Evolutionary conservation across 495 filamentous ascomycete genomes (phyloP), one percentile per base, ranked within the genome.

Genomic region (Daldinia decipiens): DNA sequence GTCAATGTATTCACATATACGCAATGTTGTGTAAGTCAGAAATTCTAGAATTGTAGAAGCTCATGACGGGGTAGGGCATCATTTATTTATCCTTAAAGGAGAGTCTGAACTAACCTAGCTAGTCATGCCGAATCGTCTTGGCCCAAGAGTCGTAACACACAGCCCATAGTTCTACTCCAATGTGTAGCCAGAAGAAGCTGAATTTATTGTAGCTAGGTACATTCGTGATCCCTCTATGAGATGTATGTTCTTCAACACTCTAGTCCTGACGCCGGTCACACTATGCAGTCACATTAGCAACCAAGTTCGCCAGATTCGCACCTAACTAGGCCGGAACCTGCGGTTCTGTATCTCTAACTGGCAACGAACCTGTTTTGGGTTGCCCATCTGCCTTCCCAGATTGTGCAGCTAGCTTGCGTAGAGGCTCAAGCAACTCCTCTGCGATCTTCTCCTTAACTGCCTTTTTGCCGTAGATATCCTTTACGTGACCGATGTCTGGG

Each of bases 381-480:
- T 15, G 54, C 7, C 62, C 26, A 5, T 60, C 29, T 43, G 24
- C 19, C 9, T 40, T 62, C 6, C 51, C 45, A 47, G 76, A 63
- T 24, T 59, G 26, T 24, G 32, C 51, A 24, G 56, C 63, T 47
- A 78, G 54, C 24, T 57, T 13, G 26, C 71, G 12, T 27, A 79
- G n/a, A 58, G 63, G 69, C 21, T 12, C 58, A 8, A 78, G 40
- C 40, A 78, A 58, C 59, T 75, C 43, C 64, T 80, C 75, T 3
- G 78, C 80, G 7, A 81, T 67, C 60, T 31, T 66, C 58, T 79
- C 77, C 52, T 65, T 78, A 11, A 77, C 70, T 1, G 40, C 31
- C 47, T 67, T 75, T 62, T 59, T 75, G 6, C 71, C 62, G 12
- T 73, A 71, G 31, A 80, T 67, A 5, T 68, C 54, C 3, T 60